phyloP scores from a whole-genome alignment of 306 rosid species.

The Quercus wislizeni region DNA sequence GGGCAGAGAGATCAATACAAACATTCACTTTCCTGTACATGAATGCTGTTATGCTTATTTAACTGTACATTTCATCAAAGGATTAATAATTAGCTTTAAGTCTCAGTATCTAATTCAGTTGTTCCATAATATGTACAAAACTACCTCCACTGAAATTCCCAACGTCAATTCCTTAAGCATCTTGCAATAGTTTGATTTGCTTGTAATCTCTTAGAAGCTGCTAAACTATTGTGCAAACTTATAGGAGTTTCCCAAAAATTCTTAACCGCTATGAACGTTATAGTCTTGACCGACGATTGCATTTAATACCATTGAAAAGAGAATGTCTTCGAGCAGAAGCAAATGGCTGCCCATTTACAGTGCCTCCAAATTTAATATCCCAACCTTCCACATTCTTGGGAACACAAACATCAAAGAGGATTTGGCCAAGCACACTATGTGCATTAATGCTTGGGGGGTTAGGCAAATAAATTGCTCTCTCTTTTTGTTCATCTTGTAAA shows the following conservation, averaged over 20 bases:
- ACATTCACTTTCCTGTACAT: not conserved
- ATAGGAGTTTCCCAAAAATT: constrained; percentile 17
- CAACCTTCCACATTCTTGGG: constrained; percentile 73
- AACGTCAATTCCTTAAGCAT: not conserved
- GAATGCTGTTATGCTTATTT: not conserved
- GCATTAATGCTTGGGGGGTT: constrained; percentile 56
- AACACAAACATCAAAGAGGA: constrained; percentile 67
- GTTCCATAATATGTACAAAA: not conserved
- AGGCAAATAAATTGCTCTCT: constrained; percentile 40
- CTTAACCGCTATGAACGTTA: constrained; percentile 17
- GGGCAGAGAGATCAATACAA: not conserved
- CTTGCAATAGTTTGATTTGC: constrained; percentile 6
- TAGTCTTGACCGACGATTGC: constrained; percentile 67
- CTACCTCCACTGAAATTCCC: constrained; percentile 19
- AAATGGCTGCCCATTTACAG: constrained; percentile 56
- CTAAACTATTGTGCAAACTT: constrained; percentile 5
- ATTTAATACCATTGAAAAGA: constrained; percentile 50
- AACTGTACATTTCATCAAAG: constrained; percentile 12
- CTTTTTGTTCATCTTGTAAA: constrained; percentile 46
- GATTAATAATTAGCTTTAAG: constrained; percentile 13
- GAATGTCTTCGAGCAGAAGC: constrained; percentile 59
- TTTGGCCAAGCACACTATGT: constrained; percentile 63
- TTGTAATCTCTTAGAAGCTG: constrained; percentile 18
- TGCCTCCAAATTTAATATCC: constrained; percentile 63
- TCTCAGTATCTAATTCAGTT: not conserved